Base-by-base conservation (phyloP, 352 stramenopile species). In the Phytophthora fragariae region DNA sequence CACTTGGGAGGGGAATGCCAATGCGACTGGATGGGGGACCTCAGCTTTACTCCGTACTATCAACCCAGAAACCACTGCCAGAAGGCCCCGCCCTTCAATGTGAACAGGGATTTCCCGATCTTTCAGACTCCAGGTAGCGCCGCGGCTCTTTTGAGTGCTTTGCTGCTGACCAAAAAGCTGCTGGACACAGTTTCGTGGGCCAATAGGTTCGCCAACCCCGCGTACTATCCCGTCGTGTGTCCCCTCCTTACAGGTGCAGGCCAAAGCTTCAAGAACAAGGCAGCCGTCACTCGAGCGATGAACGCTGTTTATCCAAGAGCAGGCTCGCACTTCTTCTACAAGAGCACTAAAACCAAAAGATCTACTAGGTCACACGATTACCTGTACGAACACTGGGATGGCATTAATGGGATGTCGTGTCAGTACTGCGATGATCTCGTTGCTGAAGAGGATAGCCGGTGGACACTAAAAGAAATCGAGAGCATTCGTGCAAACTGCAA, bases 21-120 rank as follows among this genome's bases (percentile, higher is more conserved):
- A 17, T 68, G 62, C 27, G 62, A 68, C 52, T 68, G 50, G 62
- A 62, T 62, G 35, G 50, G 52, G 46, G 15, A 17, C 37, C 62
- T 68, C 27, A 19, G 55, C 29, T 62, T 68, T 15, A 5, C 5
- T 27, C 47, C 6, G 6, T 19, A 21, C 14, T n/a, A 6, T 14
- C 31, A 19, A 24, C 8, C 11, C 39, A 53, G 17, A 8, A 52
- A 52, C 17, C 14, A 24, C 8, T 52, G 46, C 46, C 6, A 31
- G 5, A 19, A 62, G 17, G 9, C 33, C 2, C 54, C 3, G 4
- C 62, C 27, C 61, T 31, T 52, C 10, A 47, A 10, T 11, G 8
- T 68, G 47, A 29, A 68, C 54, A 68, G 49, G 37, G n/a, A 21
- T 1, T 5, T 68, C 33, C 35, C 52, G 2, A 46, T 62, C 19